Evolutionary conservation across 192 early-diverging fungal genomes (phyloP).

Genomic region (Umbelopsis isabellina): DNA sequence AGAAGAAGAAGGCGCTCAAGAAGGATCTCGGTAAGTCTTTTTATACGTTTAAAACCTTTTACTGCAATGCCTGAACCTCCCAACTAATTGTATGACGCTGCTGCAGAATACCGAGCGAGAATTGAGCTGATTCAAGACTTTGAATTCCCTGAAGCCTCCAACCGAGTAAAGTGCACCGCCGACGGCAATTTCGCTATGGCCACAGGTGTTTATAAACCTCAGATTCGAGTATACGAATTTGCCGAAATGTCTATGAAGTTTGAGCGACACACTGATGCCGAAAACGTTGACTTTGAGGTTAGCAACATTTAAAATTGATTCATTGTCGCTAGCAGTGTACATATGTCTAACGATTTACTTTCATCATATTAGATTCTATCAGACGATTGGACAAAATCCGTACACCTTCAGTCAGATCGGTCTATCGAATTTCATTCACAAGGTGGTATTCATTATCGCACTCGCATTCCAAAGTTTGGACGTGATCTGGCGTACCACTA

Average conservation of each 20-base stretch:
- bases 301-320: not conserved
- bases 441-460: constrained; percentile 92
- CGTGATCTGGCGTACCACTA: constrained; percentile 89
- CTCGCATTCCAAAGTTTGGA: constrained; percentile 95
- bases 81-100: constrained; percentile 2
- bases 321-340: not conserved
- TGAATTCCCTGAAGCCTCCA: constrained; percentile 93
- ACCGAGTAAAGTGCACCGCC: constrained; percentile 78
- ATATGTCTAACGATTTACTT: too few species aligned
- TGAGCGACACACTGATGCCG: constrained; percentile 92
- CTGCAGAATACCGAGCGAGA: constrained; percentile 81
- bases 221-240: constrained; percentile 94
- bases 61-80: not conserved
- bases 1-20: constrained; percentile 85
- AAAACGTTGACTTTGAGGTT: constrained; percentile 84
- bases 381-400: constrained; percentile 97
- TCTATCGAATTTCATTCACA: constrained; percentile 94
- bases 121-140: constrained; percentile 99
- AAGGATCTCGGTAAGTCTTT: constrained; percentile 71
- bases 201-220: constrained; percentile 98
- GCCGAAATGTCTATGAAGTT: constrained; percentile 97
- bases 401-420: constrained; percentile 89
- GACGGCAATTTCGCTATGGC: constrained; percentile 91
- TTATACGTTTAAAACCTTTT: not conserved
- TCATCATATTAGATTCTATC: constrained; percentile 67